Evolutionary conservation across 2,329 filamentous ascomycete genomes (phyloP), one percentile per base, ranked within the genome.

Genomic region (Talaromyces sp.): DNA sequence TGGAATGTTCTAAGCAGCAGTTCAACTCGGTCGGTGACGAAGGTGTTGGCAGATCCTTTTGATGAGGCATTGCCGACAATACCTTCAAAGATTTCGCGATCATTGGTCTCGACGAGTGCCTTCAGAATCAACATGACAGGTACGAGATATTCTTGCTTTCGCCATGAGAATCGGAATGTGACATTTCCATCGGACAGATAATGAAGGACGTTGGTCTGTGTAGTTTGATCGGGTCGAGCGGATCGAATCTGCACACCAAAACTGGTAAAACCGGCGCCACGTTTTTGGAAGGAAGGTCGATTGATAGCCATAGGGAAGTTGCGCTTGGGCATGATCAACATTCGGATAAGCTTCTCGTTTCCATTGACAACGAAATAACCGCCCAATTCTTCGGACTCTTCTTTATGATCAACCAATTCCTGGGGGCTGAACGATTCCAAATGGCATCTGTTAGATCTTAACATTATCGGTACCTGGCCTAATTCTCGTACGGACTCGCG

Each of bases 361-460:
- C 95, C 95, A 76, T 99, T 99, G 73, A 99, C 91, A 72, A 99
- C 88, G 75, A 98, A 99, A 78, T 98, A 99, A 52, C 95, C 95
- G 43, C 95, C 95, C 37, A 98, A 81, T 78, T 99, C 95, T 78
- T 99, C 95, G 0, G 93, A 91, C 78, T 99, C 95, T 79, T 99
- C 95, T 76, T 97, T 96, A 67, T 88, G 87, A 68, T 90, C 84
- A 35, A 98, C 92, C 16, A 99, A 84, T 72, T 90, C 84, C 11
- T 89, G 89, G 0, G 95, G 95, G 6, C 92, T 89, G 72, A 93
- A 89, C 67, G 90, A 90, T 76, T 96, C 89, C 31, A 99, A 85
- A 75, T 99, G 93, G 75, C 95, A 99, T 76, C 88, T 85, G 76
- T 93, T 96, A 66, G 93, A 95, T 84, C 91, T 91, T 76, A 98